Evolutionary conservation across 169 alveolate genomes (phyloP), one percentile per base, ranked within the genome.

Genomic region (Sarcocystis neurona): DNA sequence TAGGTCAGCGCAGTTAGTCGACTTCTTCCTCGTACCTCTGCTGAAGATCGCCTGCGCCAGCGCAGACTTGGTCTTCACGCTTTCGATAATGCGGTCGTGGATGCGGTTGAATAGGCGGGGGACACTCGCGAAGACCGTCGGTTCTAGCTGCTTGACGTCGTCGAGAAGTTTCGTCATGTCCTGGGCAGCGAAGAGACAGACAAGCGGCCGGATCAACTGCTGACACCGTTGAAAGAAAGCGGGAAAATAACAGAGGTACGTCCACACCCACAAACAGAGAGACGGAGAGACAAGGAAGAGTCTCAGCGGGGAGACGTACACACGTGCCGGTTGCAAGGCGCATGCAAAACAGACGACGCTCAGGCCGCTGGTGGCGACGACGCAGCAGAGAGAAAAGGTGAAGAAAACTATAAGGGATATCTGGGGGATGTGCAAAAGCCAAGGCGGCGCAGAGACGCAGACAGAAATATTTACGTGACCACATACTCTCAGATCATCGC

Each of bases 71-170:
- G 90, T 80, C 68, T 92, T 94, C 39, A 95, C 93, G 48, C 95
- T 95, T 63, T 92, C 91, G 91, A 92, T 92, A 12, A 97, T 95
- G 77, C 95, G 94, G 84, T 96, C 99, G 84, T 97, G 97, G 46
- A 98, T 94, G 88, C 99, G 96, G 89, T 95, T 96, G 89, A 93
- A 95, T 32, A 98, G 93, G 53, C 99, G 96, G 0, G 99, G 99
- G 32, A 98, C 99, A 37, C 98, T 94, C 58, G 85, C 53, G 94
- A 98, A 97, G 85, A 98, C 88, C 0, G 99, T 96, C 44, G 99
- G 99, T 75, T 96, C 96, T 34, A 98, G 93, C 84, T 78, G 93
- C 58, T 95, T 95, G 37, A 98, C 91, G 88, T 98, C 99, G 30
- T 97, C 99, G 74, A 96, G 94, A 12, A 98, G 89, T 37, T 87